These are phyloP conservation scores for Daldinia sp. DNA, from an alignment of 2,329 filamentous ascomycete genomes.

Conservation along the genomic window DNA sequence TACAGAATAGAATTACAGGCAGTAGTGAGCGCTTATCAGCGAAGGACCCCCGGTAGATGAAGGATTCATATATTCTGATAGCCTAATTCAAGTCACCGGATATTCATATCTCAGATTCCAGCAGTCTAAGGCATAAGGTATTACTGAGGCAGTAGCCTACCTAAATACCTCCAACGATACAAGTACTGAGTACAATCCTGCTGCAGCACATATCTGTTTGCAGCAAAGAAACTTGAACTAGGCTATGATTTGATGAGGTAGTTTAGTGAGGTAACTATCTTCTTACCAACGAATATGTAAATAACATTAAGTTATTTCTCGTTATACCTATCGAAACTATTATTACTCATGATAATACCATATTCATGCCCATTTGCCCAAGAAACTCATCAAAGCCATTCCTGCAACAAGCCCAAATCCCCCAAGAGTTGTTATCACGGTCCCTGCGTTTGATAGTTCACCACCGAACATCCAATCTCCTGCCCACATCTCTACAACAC, in stretches of 20 bases:
- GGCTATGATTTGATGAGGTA: not conserved
- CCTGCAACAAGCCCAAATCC: slow-evolving; percentile 69
- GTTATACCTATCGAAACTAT: not conserved
- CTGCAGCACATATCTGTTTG: not conserved
- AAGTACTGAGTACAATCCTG: not conserved
- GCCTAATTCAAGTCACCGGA: too few relatives aligned
- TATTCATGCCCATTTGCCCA: slow-evolving; percentile 78
- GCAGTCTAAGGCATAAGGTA: too few relatives aligned
- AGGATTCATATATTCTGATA: too few relatives aligned
- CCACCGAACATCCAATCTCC: slow-evolving; percentile 76
- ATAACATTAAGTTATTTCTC: not conserved
- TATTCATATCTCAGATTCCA: too few relatives aligned
- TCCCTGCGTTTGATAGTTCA: slow-evolving; percentile 66
- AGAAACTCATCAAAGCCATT: slow-evolving; percentile 75
- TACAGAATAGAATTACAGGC: too few relatives aligned
- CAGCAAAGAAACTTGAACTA: not conserved
- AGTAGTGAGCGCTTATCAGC: too few relatives aligned
- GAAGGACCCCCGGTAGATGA: too few relatives aligned
- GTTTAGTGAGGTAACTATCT: not conserved
- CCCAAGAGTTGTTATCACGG: slow-evolving; percentile 62
- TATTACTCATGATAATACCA: not conserved
- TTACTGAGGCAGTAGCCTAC: too few relatives aligned
- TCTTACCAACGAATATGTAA: not conserved
- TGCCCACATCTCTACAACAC: slow-evolving; percentile 83
- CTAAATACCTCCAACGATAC: too few relatives aligned